Evolutionary conservation across 1,139 yeast species (phyloP).

Genomic region (Pichia sp.): DNA sequence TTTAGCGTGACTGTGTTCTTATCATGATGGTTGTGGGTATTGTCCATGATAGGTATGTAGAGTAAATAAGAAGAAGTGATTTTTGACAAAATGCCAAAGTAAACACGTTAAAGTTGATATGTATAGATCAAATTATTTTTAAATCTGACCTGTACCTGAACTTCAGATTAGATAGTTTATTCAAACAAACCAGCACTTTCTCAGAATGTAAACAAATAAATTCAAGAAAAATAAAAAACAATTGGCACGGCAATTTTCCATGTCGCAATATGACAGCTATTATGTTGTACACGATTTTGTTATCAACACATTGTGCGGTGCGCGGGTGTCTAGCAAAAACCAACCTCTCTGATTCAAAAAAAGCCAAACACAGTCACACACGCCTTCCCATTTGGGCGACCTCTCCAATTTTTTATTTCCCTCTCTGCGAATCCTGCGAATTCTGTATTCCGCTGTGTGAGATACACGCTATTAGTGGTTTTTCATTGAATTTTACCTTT

Average conservation of each 20-base stretch:
- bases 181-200: not conserved
- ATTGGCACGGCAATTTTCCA: not conserved
- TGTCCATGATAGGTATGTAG: not conserved
- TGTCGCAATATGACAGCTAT: not conserved
- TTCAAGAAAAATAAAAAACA: not conserved
- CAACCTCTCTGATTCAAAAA: not conserved
- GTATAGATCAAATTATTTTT: not conserved
- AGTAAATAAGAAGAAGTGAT: not conserved
- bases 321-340: not conserved
- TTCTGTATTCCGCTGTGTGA: not conserved
- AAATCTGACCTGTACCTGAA: not conserved
- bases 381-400: not conserved
- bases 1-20: constrained; percentile 64
- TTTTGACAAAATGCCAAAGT: not conserved
- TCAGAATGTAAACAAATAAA: not conserved
- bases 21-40: not conserved
- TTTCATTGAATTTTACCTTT: not conserved
- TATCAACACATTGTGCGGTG: not conserved
- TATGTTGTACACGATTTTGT: not conserved
- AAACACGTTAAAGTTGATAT: not conserved
- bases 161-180: not conserved
- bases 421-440: not conserved
- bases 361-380: not conserved
- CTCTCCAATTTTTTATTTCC: not conserved
- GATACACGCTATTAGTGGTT: not conserved